Percentiles rank a stretch among this genome's conserved stretches.
These are phyloP conservation scores for Camellia lanceoleosa DNA, from an alignment of 148 eudicot genomes.

Conservation along the genomic window DNA sequence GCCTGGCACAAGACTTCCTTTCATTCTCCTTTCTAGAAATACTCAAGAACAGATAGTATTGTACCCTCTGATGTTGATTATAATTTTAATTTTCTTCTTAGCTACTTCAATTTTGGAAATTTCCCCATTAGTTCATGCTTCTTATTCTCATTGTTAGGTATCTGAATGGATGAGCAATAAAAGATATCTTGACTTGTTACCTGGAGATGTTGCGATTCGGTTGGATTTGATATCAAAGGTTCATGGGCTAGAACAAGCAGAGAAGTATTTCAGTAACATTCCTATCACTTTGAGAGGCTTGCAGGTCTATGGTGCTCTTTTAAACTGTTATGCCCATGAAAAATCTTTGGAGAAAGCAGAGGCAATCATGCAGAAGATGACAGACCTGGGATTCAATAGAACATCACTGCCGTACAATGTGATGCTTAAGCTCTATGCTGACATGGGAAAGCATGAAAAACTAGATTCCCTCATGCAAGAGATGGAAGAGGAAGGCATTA, in stretches of 20 bases:
- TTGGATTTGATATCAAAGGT: slow-evolving; percentile 38
- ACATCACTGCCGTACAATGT: slow-evolving; percentile 25
- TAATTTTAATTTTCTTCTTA: neutral
- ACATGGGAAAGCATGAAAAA: slow-evolving; percentile 28
- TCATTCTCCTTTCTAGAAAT: neutral
- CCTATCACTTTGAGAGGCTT: slow-evolving; percentile 14
- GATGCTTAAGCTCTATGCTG: slow-evolving; percentile 32
- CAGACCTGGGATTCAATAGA: slow-evolving; percentile 16
- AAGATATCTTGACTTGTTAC: neutral
- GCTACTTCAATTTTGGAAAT: neutral
- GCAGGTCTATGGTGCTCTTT: slow-evolving; percentile 40
- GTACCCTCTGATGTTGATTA: neutral
- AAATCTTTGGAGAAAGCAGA: slow-evolving; percentile 41
- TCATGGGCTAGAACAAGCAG: slow-evolving; percentile 39
- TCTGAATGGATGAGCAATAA: slow-evolving; percentile 33
- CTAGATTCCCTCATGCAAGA: slow-evolving; percentile 29
- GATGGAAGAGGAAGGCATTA: slow-evolving; percentile 38
- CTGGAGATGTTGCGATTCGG: slow-evolving; percentile 28
- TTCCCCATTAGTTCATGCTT: neutral
- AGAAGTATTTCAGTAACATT: slow-evolving; percentile 32
- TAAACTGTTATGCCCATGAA: slow-evolving; percentile 29
- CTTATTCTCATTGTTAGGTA: slow-evolving; percentile 14
- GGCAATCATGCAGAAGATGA: slow-evolving; percentile 27
- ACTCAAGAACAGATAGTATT: neutral
- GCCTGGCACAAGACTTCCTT: neutral